Base-by-base conservation (phyloP, 805 yeast genomes). In the Candida pini region DNA sequence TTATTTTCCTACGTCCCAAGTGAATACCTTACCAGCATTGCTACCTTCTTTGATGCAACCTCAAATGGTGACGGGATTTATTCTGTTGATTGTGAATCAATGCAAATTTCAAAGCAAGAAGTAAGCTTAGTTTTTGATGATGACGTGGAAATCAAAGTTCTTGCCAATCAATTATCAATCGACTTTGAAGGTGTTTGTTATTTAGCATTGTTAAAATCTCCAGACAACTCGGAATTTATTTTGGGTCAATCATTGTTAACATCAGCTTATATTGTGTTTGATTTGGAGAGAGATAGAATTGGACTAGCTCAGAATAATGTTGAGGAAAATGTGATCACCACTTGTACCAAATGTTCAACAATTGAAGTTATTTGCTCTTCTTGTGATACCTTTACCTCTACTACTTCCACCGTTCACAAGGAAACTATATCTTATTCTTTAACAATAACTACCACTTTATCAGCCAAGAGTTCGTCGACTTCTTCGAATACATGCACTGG, bases 171-270 rank as follows among this genome's bases (percentile, higher is more conserved):
- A 31, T 28, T 54, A 16, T 39, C 36, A 26, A 33, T 43, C 33
- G 26, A 35, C 15, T 35, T 25, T 28, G 38, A 25, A 26, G 44
- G 30, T 31, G 35, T 32, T 9, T 53, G 60, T 35, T 47, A 50
- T 17, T 37, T 53, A 7, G 34, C 48, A 7, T 16, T 53, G 25
- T 13, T 26, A 4, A 38, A 40, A n/a, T 44, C 45, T 10, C 6
- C 34, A 2, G 54, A 47, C 26, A 36, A 40, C 26, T 15, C 37
- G 12, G n/a, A n/a, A n/a, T 49, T 61, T 13, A 65, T 78, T 35
- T 62, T 83, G 24, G 92, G 92, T 9, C 88, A 80, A 51, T 69
- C 72, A 30, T 72, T 82, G 50, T 58, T 83, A 43, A 65, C 84
- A 35, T 68, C 72, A 38, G 78, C 80, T 2, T 81, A 79, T 53